Conservation (phyloP, 179 eudicot species). For the Silene vulgaris region DNA sequence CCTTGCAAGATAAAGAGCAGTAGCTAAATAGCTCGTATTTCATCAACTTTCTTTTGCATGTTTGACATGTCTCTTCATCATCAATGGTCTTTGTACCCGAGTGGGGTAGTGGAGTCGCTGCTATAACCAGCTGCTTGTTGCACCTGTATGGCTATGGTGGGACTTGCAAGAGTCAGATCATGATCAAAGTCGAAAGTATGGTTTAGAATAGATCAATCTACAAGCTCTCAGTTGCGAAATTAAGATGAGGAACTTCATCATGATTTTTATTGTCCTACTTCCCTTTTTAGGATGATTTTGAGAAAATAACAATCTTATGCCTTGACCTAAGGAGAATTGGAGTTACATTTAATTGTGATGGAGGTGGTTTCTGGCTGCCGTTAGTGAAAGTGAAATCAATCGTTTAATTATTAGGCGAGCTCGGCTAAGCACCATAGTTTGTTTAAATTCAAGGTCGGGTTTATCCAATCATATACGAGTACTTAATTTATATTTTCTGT, state of each 20-base stretch:
- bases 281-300: too few species aligned
- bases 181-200: neutral
- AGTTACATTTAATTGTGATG: too few species aligned
- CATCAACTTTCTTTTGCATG: slow-evolving; percentile 44
- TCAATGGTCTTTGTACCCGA: slow-evolving; percentile 25
- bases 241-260: neutral
- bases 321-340: too few species aligned
- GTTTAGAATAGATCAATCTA: neutral
- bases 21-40: slow-evolving; percentile 31
- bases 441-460: too few species aligned
- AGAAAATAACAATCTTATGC: too few species aligned
- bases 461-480: too few species aligned
- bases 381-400: too few species aligned
- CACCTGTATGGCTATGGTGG: slow-evolving; percentile 47
- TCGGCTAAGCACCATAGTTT: too few species aligned
- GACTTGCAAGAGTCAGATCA: neutral
- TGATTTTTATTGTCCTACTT: neutral
- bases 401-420: too few species aligned
- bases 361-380: too few species aligned
- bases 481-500: too few species aligned
- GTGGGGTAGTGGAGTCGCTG: slow-evolving; percentile 50
- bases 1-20: slow-evolving; percentile 63
- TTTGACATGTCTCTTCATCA: slow-evolving; percentile 32
- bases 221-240: neutral
- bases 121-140: slow-evolving; percentile 43